Conservation (phyloP, 2,329 filamentous ascomycete species). For the Clonostachys sp. region DNA sequence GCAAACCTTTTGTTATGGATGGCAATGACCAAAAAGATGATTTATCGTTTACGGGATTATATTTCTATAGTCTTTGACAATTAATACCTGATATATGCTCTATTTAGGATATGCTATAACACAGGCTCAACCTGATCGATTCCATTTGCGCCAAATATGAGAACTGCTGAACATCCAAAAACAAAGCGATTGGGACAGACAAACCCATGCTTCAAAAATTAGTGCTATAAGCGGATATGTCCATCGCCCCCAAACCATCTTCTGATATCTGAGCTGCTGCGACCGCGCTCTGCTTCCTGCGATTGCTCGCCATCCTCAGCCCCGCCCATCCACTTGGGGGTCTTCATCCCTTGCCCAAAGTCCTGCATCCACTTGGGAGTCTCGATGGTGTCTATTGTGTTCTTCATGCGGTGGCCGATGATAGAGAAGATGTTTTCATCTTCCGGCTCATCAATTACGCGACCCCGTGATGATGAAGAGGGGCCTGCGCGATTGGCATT, state of each 20-base stretch:
- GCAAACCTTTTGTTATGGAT: no score
- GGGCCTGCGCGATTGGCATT: conserved; percentile 21
- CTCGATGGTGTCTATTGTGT: conserved; percentile 82
- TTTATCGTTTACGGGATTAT: no score
- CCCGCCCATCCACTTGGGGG: conserved; percentile 76
- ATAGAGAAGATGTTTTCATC: conserved; percentile 81
- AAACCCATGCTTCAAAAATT: no score
- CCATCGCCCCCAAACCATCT: conserved; percentile 54
- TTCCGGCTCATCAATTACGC: conserved; percentile 46
- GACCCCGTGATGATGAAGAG: conserved; percentile 5
- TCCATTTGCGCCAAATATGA: no score
- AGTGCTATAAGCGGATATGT: conserved; percentile 17
- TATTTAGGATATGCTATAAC: no score
- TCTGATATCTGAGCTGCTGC: conserved; percentile 36
- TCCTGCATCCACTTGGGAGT: conserved; percentile 79
- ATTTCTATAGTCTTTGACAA: no score
- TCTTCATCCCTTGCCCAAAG: conserved; percentile 63
- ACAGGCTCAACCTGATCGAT: no score
- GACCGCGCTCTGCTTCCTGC: conserved; percentile 14
- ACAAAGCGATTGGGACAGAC: no score
- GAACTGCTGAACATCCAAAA: no score
- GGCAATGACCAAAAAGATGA: no score
- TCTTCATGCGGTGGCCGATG: conserved; percentile 80
- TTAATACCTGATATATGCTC: no score
- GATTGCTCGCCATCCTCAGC: conserved; percentile 34